These are phyloP conservation scores for Plasmodium ovale DNA, from an alignment of 169 alveolate genomes.

Conservation along the genomic window DNA sequence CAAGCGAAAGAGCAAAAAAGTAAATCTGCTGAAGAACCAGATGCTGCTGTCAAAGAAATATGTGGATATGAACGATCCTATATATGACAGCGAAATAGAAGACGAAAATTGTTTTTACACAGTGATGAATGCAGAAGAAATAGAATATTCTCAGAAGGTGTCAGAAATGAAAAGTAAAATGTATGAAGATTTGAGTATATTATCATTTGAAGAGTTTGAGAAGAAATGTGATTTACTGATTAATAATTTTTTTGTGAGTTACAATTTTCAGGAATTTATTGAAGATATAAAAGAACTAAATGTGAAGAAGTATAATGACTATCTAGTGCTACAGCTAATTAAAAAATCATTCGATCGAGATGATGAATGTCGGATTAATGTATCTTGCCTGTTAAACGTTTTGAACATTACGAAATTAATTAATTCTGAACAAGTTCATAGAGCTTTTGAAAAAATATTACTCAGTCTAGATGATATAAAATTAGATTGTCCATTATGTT, in stretches of 20 bases:
- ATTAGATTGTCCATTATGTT: constrained; percentile 73
- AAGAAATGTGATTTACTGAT: constrained; percentile 60
- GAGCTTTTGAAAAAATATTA: constrained; percentile 74
- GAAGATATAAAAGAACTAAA: constrained; percentile 59
- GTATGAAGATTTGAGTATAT: constrained; percentile 68
- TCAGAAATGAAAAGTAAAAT: constrained; percentile 62
- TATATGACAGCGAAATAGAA: constrained; percentile 75
- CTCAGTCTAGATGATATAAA: constrained; percentile 72
- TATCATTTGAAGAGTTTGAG: constrained; percentile 67
- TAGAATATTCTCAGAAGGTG: constrained; percentile 67
- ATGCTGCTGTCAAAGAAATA: constrained; percentile 63
- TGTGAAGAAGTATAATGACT: constrained; percentile 71
- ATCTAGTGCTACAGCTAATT: constrained; percentile 51
- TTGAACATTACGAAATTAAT: constrained; percentile 64
- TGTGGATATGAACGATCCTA: constrained; percentile 76
- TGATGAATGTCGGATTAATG: constrained; percentile 69
- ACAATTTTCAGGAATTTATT: constrained; percentile 46
- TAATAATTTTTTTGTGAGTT: constrained; percentile 39
- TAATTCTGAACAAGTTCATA: constrained; percentile 62
- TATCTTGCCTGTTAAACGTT: constrained; percentile 55
- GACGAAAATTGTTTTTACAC: constrained; percentile 74
- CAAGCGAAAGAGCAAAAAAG: constrained; percentile 48
- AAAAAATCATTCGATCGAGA: constrained; percentile 67
- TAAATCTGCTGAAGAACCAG: constrained; percentile 68
- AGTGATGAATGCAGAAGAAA: constrained; percentile 66